Evolutionary conservation across 1,284 basidiomycete species (phyloP).

Genomic region (Ustilago cynodontis): DNA sequence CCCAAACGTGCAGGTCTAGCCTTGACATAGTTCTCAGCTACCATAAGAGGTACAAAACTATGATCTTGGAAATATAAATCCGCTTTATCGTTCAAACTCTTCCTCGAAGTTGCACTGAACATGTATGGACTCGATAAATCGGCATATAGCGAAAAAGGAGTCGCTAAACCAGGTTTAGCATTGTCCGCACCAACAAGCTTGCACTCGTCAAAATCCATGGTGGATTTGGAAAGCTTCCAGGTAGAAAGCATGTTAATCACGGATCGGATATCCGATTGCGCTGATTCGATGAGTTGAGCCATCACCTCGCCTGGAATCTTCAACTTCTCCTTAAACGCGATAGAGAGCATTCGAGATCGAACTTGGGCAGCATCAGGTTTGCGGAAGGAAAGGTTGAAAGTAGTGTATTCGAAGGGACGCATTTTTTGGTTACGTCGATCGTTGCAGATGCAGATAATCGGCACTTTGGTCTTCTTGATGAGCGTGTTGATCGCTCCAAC

Average conservation of each 20-base stretch:
- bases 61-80: conserved; percentile 97
- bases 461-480: conserved; percentile 95
- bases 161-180: conserved; percentile 79
- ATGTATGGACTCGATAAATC: conserved; percentile 88
- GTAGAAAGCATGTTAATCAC: conserved; percentile 98
- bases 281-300: conserved; percentile 87
- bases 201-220: conserved; percentile 76
- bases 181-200: conserved; percentile 84
- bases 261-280: conserved; percentile 94
- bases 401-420: conserved; percentile 83
- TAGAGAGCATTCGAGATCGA: conserved; percentile 78
- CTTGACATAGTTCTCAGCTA: conserved; percentile 77
- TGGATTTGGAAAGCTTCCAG: conserved; percentile 75
- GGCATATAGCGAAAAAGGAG: conserved; percentile 75
- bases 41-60: conserved; percentile 91
- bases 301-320: conserved; percentile 89
- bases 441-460: conserved; percentile 98
- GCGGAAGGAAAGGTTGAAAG: conserved; percentile 77
- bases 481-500: conserved; percentile 90
- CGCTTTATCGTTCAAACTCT: conserved; percentile 90
- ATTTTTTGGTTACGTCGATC: conserved; percentile 88
- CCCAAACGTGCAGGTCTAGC: conserved; percentile 72
- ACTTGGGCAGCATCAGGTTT: conserved; percentile 59
- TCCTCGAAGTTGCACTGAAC: conserved; percentile 83
- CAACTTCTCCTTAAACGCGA: conserved; percentile 78